Percentiles rank a stretch among this genome's conserved stretches.
These are phyloP conservation scores for Pezicula neosporulosa DNA, from an alignment of 2,329 filamentous ascomycete species.

Conservation along the genomic window DNA sequence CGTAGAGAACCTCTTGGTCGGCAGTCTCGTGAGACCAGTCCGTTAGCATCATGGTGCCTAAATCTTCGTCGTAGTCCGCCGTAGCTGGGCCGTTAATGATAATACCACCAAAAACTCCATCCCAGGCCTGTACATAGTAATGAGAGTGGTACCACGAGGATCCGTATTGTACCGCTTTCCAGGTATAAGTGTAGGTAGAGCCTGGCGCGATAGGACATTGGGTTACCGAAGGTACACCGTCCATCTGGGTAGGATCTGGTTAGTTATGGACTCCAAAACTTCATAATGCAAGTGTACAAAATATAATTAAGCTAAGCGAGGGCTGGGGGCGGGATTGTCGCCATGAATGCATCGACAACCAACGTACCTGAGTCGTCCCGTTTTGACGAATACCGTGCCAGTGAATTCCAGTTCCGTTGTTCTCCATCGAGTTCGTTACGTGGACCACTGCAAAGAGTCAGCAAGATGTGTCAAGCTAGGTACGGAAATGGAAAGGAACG, in stretches of 20 bases:
- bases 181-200: no score
- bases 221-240: no score
- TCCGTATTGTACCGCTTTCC: no score
- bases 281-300: no score
- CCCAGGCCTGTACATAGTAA: constrained; percentile 25
- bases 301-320: no score
- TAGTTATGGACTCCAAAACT: no score
- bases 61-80: constrained; percentile 57
- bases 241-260: no score
- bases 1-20: constrained; percentile 12
- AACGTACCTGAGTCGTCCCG: constrained; percentile 27
- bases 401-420: constrained; percentile 44
- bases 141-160: no score
- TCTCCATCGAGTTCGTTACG: constrained; percentile 20
- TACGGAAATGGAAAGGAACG: no score
- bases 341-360: not conserved
- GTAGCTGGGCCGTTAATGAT: constrained; percentile 57
- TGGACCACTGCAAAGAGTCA: constrained; percentile 15
- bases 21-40: constrained; percentile 26
- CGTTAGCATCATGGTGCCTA: constrained; percentile 43
- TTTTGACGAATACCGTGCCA: constrained; percentile 44
- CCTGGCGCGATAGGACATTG: no score
- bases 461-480: not conserved
- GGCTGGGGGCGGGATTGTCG: not conserved
- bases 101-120: constrained; percentile 55